Evolutionary conservation across 2,329 filamentous ascomycete genomes (phyloP), one percentile per base, ranked within the genome.

Genomic region (Chalara sp.): DNA sequence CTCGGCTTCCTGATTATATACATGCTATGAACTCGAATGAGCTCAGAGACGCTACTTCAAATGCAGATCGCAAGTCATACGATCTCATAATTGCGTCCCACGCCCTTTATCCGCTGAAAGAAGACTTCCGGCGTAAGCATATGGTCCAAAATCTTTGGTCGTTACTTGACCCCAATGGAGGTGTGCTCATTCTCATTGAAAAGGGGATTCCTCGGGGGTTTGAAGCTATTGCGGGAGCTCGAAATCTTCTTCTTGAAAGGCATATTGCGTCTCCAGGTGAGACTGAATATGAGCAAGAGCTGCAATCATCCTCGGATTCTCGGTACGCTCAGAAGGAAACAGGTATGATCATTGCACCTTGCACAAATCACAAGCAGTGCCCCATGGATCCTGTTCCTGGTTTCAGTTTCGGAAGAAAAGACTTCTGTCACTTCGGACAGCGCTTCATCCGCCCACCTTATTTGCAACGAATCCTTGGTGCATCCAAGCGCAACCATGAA

Each of bases 161-260:
- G 11, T 75, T 96, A 47, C 75, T 96, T 4, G 88, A 87, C 48
- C 87, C 87, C 1, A 78, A 91, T 13, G 92, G 92, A 1, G 93
- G 93, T 35, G 79, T 99, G 11, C 75, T 99, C 5, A 80, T 97
- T 46, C 70, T 97, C 3, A 72, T 96, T 28, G 93, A 99, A 67
- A 97, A 96, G 67, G 93, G 90, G 0, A 81, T 95, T 10, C 88
- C 90, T 10, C 82, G 89, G 42, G 93, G 93, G 0, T 99, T 99
- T 58, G 93, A 97, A 66, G 87, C 89, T 11, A 81, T 99, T 40
- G 92, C 89, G 8, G 87, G 86, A 45, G 90, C 91, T 5, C 83
- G 93, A 46, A 79, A 90, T 41, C 81, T 87, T 53, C 72, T 99
- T 1, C 74, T 97, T 1, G 80, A 87, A 54, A 81, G 86, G 43